Evolutionary conservation across 495 filamentous ascomycete genomes (phyloP), one percentile per base, ranked within the genome.

Genomic region (Hypoxylon fragiforme): DNA sequence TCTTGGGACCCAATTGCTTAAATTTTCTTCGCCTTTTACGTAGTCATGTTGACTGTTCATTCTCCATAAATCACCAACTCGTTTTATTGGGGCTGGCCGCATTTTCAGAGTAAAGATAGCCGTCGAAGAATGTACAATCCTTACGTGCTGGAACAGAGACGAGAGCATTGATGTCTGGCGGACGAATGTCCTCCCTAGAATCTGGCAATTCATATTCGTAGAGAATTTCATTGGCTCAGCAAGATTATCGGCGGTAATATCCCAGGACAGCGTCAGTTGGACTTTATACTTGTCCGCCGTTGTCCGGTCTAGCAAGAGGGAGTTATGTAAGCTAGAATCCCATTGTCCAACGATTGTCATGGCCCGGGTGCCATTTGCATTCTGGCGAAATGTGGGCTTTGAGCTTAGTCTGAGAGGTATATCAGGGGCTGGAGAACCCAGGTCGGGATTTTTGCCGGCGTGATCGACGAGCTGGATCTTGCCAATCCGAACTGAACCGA

Each of bases 41-140:
- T 95, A 97, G 64, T 92, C 88, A 56, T 92, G 85, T 39, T 90
- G 85, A 2, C 90, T 97, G 68, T 91, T 92, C 91, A 98, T 95
- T 42, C 94, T 82, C 94, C 94, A 98, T 3, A 98, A 77, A 63
- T 98, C 94, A 6, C 89, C 89, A 0, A 89, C 94, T 20, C 89
- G 83, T 70, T 96, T 96, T 32, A 92, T 90, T 15, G 91, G 90
- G 8, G 88, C 84, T 0, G 94, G 94, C 32, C 87, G 88, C 67
- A 99, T 84, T 20, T 83, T 81, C 30, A 97, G 72, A 7, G 88
- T 88, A 74, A 95, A 99, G 54, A 95, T 86, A 31, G 83, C 85
- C 16, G 86, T 87, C 1, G 85, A 89, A 16, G 90, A 92, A 71
- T 92, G 91, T 14, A 95, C 88, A 58, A 96, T 85, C 20, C 91